Conservation (phyloP, 176 grass and related monocot genomes). For the Triticum timopheevii region DNA sequence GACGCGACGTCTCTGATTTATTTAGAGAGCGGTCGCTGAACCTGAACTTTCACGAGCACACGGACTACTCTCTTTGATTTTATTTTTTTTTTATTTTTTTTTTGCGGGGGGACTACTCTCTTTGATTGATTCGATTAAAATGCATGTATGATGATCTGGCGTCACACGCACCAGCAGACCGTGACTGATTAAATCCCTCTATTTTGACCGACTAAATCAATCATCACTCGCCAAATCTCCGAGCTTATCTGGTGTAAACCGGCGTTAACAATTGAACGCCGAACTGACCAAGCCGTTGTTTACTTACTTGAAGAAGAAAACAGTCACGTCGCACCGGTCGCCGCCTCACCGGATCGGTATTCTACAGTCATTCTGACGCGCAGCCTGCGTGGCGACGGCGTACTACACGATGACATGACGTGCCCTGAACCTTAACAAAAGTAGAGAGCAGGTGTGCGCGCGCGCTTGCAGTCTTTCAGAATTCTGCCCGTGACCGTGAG, state of each 20-base stretch:
- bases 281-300: background rate
- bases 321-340: background rate
- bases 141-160: too few species aligned
- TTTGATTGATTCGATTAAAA: background rate
- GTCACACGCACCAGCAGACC: background rate
- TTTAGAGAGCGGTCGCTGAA: too few species aligned
- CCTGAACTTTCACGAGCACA: background rate
- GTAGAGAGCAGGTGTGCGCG: too few species aligned
- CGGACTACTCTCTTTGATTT: background rate
- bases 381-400: background rate
- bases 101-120: background rate
- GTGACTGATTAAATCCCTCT: background rate
- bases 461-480: background rate
- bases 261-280: background rate
- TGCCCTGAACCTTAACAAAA: conserved; percentile 25
- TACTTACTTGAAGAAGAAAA: background rate
- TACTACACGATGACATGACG: background rate
- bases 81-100: background rate
- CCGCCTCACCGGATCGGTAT: background rate
- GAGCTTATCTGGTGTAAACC: conserved; percentile 32
- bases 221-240: background rate
- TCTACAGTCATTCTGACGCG: too few species aligned
- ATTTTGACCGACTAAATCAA: background rate
- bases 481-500: too few species aligned
- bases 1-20: background rate